These are phyloP conservation scores for Herpetomonas samuelpessoai DNA, from an alignment of 208 protist species.

Conservation along the genomic window DNA sequence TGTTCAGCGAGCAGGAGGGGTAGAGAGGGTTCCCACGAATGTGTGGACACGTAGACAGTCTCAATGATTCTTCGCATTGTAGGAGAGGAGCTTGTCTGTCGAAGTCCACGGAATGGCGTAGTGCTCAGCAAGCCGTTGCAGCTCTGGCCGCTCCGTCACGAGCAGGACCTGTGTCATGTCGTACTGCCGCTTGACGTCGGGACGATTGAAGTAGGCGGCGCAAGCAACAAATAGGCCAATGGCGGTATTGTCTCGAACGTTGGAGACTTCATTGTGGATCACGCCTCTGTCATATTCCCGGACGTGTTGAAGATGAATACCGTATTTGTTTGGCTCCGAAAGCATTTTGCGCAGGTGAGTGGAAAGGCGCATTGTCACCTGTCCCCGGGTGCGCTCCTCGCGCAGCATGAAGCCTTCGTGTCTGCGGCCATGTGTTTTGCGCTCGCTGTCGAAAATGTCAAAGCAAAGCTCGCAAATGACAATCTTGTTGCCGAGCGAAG, in stretches of 20 bases:
- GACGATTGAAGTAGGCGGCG: background rate
- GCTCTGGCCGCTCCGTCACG: background rate
- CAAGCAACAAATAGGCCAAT: background rate
- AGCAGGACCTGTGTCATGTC: background rate
- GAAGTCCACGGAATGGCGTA: background rate
- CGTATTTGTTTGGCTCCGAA: background rate
- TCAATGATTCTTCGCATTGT: no score
- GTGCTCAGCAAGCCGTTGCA: background rate
- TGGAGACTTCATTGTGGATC: background rate
- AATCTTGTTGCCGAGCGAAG: background rate
- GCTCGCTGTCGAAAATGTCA: background rate
- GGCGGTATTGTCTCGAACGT: background rate
- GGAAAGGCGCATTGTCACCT: background rate
- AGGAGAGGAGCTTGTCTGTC: background rate
- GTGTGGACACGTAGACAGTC: no score
- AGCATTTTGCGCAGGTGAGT: background rate
- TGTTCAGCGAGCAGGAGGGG: no score
- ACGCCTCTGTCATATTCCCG: background rate
- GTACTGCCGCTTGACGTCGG: background rate
- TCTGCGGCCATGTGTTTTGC: background rate
- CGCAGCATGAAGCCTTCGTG: background rate
- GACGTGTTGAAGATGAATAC: background rate
- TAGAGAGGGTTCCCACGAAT: no score
- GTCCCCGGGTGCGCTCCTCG: background rate
- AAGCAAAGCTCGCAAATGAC: background rate